These are phyloP conservation scores for Verruconis gallopava DNA, from an alignment of 2,329 filamentous ascomycete species.

Conservation along the genomic window DNA sequence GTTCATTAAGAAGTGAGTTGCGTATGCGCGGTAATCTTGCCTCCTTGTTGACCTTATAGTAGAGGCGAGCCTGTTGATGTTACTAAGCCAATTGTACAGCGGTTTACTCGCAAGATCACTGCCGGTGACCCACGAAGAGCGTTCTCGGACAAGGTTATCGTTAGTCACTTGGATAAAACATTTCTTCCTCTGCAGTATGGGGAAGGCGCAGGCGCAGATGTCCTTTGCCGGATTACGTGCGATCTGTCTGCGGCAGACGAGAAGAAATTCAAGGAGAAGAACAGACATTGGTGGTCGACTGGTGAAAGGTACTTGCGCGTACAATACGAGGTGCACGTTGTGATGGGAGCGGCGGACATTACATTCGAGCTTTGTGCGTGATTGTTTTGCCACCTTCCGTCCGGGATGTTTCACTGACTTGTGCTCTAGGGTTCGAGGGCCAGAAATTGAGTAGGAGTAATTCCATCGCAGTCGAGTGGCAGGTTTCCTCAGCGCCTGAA, in stretches of 20 bases:
- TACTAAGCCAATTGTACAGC: constrained; percentile 22
- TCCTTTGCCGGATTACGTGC: constrained; percentile 24
- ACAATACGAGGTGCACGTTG: constrained; percentile 24
- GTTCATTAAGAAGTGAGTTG: constrained; percentile 27
- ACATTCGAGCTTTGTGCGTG: constrained; percentile 25
- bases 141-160: constrained; percentile 22
- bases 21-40: too few species aligned
- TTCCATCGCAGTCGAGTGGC: constrained; percentile 16
- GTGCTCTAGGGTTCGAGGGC: constrained; percentile 13
- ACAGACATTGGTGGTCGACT: constrained; percentile 23
- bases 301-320: constrained; percentile 23
- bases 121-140: constrained; percentile 21
- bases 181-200: constrained; percentile 20
- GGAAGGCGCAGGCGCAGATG: constrained; percentile 17
- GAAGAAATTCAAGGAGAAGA: constrained; percentile 22
- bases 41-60: too few species aligned
- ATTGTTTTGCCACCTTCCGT: too few species aligned
- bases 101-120: constrained; percentile 21
- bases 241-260: constrained; percentile 21
- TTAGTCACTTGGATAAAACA: constrained; percentile 17
- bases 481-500: too few species aligned
- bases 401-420: neutral
- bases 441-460: constrained; percentile 15
- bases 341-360: constrained; percentile 27
- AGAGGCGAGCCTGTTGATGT: constrained; percentile 22